Base-by-base conservation (phyloP, 495 filamentous ascomycete species). In the Neurospora africana region DNA sequence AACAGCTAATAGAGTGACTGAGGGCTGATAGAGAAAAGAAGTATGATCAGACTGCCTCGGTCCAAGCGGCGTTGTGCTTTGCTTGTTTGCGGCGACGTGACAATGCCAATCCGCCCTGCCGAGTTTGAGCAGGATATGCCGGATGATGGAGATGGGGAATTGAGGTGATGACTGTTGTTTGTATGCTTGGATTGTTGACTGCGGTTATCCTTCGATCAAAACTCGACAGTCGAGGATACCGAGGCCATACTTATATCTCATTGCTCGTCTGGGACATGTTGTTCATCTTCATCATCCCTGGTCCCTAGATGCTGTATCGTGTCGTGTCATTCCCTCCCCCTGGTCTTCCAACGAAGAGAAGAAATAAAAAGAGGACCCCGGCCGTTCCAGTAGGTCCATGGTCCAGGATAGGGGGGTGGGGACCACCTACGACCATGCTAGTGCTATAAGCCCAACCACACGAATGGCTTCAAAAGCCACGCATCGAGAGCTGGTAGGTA, bases 231-330 rank as follows among this genome's bases (percentile, higher is more conserved):
- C 21, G 72, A 61, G 76, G 74, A 70, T 41, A 43, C 70, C 74
- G 39, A 72, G 58, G 21, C 61, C 69, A 47, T 76, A 74, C 71
- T 77, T 76, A 74, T 77, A 77, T 74, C 74, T 68, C 40, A n/a
- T 65, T 33, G 5, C 27, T 65, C 11, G 27, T 33, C 53, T 9
- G 17, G 15, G 15, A 65, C 33, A 65, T 65, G 23, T 33, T 65
- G 27, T 65, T 65, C 53, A 65, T 65, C 21, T 58, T 27, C 7
- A 65, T 35, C 15, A 33, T 33, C 53, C 53, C 53, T 65, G 53
- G 53, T 9, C 53, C 15, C 53, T 19, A 65, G 53, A 65, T 65
- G 53, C 53, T 65, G 53, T 65, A 65, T 30, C 13, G 27, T 65
- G 27, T 65, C 53, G 27, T 65, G 53, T 65, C 27, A 27, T 65